These are phyloP conservation scores for Coemansia sp. DNA, from an alignment of 192 early-diverging fungal species.

Conservation along the genomic window DNA sequence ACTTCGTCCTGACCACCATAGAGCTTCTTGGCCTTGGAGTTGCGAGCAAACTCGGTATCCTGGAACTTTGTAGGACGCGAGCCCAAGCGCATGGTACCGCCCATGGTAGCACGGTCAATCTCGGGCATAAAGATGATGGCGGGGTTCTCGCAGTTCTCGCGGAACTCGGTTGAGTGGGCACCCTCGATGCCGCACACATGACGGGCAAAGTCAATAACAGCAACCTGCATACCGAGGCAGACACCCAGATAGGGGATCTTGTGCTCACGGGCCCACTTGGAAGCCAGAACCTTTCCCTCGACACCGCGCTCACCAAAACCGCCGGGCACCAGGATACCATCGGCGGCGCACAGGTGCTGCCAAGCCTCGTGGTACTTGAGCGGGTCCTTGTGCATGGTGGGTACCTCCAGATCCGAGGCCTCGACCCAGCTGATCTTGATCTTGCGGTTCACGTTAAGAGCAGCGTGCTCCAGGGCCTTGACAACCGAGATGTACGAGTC, in stretches of 20 bases:
- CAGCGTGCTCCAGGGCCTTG: slow-evolving; percentile 94
- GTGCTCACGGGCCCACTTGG: slow-evolving; percentile 97
- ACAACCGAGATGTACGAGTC: slow-evolving; percentile 97
- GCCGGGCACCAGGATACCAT: slow-evolving; percentile 96
- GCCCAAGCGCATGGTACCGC: slow-evolving; percentile 97
- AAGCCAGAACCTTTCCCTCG: slow-evolving; percentile 93
- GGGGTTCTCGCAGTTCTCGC: slow-evolving; percentile 62
- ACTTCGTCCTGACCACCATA: slow-evolving; percentile 58
- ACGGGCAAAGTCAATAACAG: slow-evolving; percentile 96
- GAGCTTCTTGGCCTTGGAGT: slow-evolving; percentile 65
- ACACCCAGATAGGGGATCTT: slow-evolving; percentile 97
- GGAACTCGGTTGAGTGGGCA: slow-evolving; percentile 87
- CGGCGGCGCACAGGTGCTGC: slow-evolving; percentile 80
- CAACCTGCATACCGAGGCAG: slow-evolving; percentile 96
- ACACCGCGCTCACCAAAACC: slow-evolving; percentile 96
- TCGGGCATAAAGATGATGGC: slow-evolving; percentile 99
- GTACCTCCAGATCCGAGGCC: slow-evolving; percentile 83
- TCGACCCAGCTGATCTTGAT: slow-evolving; percentile 89
- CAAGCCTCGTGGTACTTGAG: slow-evolving; percentile 95
- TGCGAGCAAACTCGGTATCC: slow-evolving; percentile 54
- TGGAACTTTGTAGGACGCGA: slow-evolving; percentile 77
- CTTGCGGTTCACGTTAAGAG: slow-evolving; percentile 81
- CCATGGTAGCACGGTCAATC: slow-evolving; percentile 85
- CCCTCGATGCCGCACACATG: slow-evolving; percentile 77
- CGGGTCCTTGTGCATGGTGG: slow-evolving; percentile 70